Evolutionary conservation across 106 monocot genomes (phyloP), one percentile per base, ranked within the genome.

Genomic region (Triglochin maritima): DNA sequence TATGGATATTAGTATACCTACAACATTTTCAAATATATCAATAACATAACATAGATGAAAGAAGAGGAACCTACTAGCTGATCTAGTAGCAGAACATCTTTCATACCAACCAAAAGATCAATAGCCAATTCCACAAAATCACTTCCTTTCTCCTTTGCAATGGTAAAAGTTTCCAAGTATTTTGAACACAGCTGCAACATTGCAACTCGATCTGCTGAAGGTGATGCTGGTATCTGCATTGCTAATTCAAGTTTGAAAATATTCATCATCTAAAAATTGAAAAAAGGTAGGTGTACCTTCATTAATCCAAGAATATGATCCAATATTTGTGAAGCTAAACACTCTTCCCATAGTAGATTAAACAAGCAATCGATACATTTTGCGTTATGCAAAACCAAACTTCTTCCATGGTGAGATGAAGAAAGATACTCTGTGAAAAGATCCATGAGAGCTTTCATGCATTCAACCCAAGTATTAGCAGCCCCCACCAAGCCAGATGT

Each of bases 331-430:
- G 73, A 81, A 60, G 77, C 71, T 41, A 92, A 69, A 68, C 59
- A 65, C 74, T 92, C 88, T 74, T 86, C 98, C 88, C 88, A 88
- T 72, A 92, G 89, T 49, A 98, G 67, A 54, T 86, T 82, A 78
- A 92, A 98, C 69, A 98, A 88, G 75, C 78, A 88, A 68, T 98
- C 92, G 64, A 92, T 71, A 73, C 98, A 98, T 50, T 60, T 74
- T 9, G 80, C 8, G 66, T 82, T 84, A 29, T 86, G 83, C 72
- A 92, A 72, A 77, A 96, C 66, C 69, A 79, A 64, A 71, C 59
- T 65, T 74, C 57, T 82, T 60, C 79, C 80, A 74, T 92, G 76
- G 41, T 98, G 91, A 58, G 73, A 70, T 47, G 74, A 43, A 49
- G 76, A 72, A 14, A 86, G n/a, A 79, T 82, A 98, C 67, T 83